A percentile compares a stretch with the other conserved stretches of the same genome.
Conservation (phyloP, 2,329 filamentous ascomycete genomes). For the Claviceps sp. region DNA sequence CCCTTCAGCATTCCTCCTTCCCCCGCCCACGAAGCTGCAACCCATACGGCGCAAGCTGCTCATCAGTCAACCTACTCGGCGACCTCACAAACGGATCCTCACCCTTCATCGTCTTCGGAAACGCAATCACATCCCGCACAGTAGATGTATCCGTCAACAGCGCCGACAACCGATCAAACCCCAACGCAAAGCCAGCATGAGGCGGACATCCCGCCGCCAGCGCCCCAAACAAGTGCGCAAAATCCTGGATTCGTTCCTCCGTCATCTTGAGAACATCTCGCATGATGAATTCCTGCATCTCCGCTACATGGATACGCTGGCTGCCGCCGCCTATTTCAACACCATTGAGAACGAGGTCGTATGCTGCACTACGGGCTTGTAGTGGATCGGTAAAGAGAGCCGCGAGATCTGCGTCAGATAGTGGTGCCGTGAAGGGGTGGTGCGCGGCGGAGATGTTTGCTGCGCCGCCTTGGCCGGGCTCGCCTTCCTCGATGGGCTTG, state of each 20-base stretch:
- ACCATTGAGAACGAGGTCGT: slow-evolving; percentile 91
- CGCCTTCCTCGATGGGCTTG: slow-evolving; percentile 49
- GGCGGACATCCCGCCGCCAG: slow-evolving; percentile 80
- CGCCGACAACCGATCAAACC: slow-evolving; percentile 77
- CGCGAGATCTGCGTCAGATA: slow-evolving; percentile 57
- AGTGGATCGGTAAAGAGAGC: slow-evolving; percentile 60
- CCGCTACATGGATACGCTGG: slow-evolving; percentile 75
- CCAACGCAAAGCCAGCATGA: slow-evolving; percentile 84
- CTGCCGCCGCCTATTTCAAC: slow-evolving; percentile 89
- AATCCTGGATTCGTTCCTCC: slow-evolving; percentile 59
- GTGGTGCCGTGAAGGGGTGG: slow-evolving; percentile 89
- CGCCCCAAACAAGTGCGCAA: slow-evolving; percentile 72
- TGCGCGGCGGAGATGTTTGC: slow-evolving; percentile 80
- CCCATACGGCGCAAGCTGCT: slow-evolving; percentile 36
- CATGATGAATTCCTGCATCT: slow-evolving; percentile 75
- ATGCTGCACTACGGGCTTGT: slow-evolving; percentile 68
- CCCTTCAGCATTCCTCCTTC: not conserved
- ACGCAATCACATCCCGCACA: slow-evolving; percentile 88
- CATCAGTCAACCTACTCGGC: slow-evolving; percentile 53
- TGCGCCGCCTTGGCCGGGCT: slow-evolving; percentile 66
- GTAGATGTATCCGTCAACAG: slow-evolving; percentile 64
- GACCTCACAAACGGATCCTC: slow-evolving; percentile 75
- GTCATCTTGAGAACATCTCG: slow-evolving; percentile 70
- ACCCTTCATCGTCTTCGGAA: slow-evolving; percentile 85
- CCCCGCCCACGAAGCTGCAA: slow-evolving; percentile 16